phyloP scores from a whole-genome alignment of 2,329 filamentous ascomycete genomes.

The Hypoxylon sp. region DNA sequence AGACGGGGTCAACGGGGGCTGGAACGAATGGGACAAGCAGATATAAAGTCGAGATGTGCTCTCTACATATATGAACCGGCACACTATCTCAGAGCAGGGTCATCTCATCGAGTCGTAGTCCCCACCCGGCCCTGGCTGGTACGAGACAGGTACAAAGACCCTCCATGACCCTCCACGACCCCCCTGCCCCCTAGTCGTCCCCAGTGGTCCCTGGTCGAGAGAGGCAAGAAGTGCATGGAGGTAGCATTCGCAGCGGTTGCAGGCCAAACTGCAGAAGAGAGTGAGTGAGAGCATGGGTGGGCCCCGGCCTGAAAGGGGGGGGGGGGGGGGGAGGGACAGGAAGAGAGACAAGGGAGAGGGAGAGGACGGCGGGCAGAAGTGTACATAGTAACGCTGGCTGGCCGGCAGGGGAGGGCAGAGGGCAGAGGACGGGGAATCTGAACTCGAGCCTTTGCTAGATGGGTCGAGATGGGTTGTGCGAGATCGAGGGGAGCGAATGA shows the following conservation, averaged over 20 bases:
- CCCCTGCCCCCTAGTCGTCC: constrained; percentile 6
- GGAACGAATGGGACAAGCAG: constrained; percentile 45
- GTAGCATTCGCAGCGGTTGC: constrained; percentile 25
- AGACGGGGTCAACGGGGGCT: constrained; percentile 35
- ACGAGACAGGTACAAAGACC: constrained; percentile 36
- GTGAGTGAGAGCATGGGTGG: constrained; percentile 32
- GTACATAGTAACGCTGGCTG: not conserved
- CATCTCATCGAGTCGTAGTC: constrained; percentile 37
- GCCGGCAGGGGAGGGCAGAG: constrained; percentile 7
- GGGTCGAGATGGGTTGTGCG: constrained; percentile 29
- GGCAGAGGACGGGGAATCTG: constrained; percentile 15
- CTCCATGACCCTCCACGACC: constrained; percentile 35
- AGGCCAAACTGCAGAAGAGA: constrained; percentile 27
- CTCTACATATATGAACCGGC: constrained; percentile 41
- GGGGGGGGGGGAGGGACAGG: constrained; percentile 23
- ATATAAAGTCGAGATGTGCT: constrained; percentile 47
- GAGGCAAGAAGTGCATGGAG: constrained; percentile 39
- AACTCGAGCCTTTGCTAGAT: constrained; percentile 8
- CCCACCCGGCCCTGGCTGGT: constrained; percentile 32
- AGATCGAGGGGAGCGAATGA: constrained; percentile 43
- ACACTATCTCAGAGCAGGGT: constrained; percentile 32
- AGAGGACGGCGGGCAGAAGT: constrained; percentile 14
- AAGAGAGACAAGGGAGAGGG: no score
- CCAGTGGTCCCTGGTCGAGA: constrained; percentile 23
- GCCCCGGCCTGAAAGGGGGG: constrained; percentile 28